Evolutionary conservation across 1,139 yeast species (phyloP).

Genomic region (Scheffersomyces illinoinensis): DNA sequence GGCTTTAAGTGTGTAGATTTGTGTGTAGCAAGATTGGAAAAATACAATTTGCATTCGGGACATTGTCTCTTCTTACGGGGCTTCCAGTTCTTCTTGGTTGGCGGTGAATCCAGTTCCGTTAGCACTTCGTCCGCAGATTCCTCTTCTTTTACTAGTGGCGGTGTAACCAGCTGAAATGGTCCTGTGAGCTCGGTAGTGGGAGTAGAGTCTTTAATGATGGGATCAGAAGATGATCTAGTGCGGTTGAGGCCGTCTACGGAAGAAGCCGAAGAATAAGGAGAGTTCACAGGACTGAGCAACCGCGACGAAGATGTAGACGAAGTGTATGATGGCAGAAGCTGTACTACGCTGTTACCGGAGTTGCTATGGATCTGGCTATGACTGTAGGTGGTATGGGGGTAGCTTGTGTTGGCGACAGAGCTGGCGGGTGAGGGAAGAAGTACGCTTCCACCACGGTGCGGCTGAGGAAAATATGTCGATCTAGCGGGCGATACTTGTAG

Average conservation of each 20-base stretch:
- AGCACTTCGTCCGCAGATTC: neutral
- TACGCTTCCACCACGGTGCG: neutral
- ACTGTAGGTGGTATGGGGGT: conserved; percentile 8
- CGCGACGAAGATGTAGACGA: conserved; percentile 1
- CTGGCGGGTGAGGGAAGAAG: neutral
- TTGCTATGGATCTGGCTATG: conserved; percentile 1
- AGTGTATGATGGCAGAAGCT: neutral
- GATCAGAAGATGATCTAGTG: conserved; percentile 4
- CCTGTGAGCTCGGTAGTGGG: neutral
- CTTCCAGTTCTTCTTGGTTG: conserved; percentile 28
- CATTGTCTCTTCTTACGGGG: conserved; percentile 82
- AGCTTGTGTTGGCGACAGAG: conserved; percentile 6
- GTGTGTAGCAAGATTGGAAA: conserved; percentile 83
- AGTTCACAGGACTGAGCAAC: conserved; percentile 9
- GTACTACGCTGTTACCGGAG: conserved; percentile 1
- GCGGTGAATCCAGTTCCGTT: conserved; percentile 5
- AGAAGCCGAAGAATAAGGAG: conserved; percentile 5
- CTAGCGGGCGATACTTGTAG: neutral
- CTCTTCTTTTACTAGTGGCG: neutral
- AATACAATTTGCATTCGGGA: conserved; percentile 73
- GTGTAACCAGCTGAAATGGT: conserved; percentile 1
- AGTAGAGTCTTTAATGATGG: neutral
- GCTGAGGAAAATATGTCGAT: conserved; percentile 1
- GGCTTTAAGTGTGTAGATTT: conserved; percentile 78
- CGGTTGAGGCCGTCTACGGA: conserved; percentile 1